Evolutionary conservation across 805 yeast genomes (phyloP), one percentile per base, ranked within the genome.

Genomic region (Ogataea glucozyma): DNA sequence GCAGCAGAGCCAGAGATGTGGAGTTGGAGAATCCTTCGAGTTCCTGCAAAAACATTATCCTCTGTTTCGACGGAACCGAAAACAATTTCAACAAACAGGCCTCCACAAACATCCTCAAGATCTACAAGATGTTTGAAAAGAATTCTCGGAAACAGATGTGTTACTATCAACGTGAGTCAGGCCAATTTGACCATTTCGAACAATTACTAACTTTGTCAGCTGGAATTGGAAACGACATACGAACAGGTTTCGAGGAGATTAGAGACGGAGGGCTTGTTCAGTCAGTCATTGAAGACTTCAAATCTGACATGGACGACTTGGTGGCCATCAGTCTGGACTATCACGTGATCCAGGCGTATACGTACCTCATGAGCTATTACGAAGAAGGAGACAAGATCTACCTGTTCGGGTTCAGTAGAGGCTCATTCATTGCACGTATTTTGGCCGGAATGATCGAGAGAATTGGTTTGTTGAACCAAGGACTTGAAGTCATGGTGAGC

Each of bases 41-140:
- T 9, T 11, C 35, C n/a, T 35, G 52, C 29, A 75, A 72, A 55
- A 78, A 73, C 48, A 61, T 81, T 18, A 62, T 81, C 1, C 56
- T 81, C 10, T 81, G 86, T 53, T 72, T 81, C 38, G 86, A 81
- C 64, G 86, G 86, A 1, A 81, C 86, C 0, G 74, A 69, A 22
- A 78, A 73, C 51, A 75, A 75, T 47, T 80, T 81, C 58, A 83
- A 83, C 1, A 70, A 74, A 0, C 61, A 66, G 18, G 80, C 83
- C 0, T 73, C 72, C 42, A 71, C 84, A 1, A 81, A 79, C 51
- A 75, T 77, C 1, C 57, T 81, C 32, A 76, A 75, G 51, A 46
- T 80, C 11, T 81, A 72, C 56, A 65, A 74, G 31, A 62, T 80
- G 61, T 53, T 81, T 24, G 79, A 75, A 11, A 76, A 73, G 44